Evolutionary conservation across 192 early-diverging fungal species (phyloP).

Genomic region (Gamsiella multidivaricata): DNA sequence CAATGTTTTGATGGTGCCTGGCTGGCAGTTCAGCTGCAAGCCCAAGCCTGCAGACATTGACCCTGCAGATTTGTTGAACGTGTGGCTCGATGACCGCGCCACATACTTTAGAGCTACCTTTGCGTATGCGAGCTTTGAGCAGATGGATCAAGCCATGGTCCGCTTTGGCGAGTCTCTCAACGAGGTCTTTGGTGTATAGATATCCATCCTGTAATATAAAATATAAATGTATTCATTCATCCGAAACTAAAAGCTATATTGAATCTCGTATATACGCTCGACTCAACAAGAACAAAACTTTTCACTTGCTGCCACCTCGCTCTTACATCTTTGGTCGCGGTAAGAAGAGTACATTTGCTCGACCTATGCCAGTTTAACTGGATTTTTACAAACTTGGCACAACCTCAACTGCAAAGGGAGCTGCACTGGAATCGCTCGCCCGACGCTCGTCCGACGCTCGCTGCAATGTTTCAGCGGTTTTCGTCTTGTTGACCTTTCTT

Average conservation of each 20-base stretch:
- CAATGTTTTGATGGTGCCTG: constrained; percentile 73
- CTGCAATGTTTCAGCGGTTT: neutral
- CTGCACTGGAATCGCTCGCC: constrained; percentile 1
- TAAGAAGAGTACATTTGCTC: no score
- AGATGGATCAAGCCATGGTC: constrained; percentile 65
- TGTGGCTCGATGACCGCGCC: constrained; percentile 55
- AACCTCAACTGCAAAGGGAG: neutral
- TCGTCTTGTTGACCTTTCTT: constrained; percentile 7
- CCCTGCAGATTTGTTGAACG: constrained; percentile 15
- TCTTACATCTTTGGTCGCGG: no score
- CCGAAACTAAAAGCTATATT: no score
- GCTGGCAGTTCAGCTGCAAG: constrained; percentile 66
- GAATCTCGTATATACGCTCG: no score
- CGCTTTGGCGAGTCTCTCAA: constrained; percentile 56
- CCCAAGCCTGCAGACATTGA: constrained; percentile 37
- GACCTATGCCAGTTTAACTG: constrained; percentile 2
- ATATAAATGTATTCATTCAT: no score
- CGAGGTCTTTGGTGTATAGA: constrained; percentile 3
- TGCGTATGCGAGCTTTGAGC: constrained; percentile 64
- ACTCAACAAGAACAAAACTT: no score
- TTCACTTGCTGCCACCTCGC: no score
- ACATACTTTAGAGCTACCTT: constrained; percentile 73
- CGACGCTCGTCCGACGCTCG: neutral
- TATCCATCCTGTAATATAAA: no score
- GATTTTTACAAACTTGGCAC: constrained; percentile 5